Conservation (phyloP, 2,329 filamentous ascomycete genomes). For the Didymosphaeria variabile region DNA sequence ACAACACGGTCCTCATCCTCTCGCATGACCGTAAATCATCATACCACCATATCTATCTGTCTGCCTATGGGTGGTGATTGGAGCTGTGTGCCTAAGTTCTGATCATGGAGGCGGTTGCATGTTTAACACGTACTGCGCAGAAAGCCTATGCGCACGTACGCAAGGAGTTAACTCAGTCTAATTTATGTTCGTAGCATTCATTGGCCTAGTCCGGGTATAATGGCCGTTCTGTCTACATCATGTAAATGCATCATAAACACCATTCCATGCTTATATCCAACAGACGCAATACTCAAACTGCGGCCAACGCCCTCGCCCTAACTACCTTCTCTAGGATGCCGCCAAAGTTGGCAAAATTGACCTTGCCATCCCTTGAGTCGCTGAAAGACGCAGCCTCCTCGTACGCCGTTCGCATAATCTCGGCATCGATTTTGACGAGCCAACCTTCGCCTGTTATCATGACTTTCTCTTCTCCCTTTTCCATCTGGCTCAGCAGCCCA, state of each 20-base stretch:
- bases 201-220: constrained; percentile 9
- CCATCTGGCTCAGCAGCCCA: constrained; percentile 47
- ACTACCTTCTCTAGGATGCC: constrained; percentile 49
- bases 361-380: constrained; percentile 37
- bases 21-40: not conserved
- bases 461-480: constrained; percentile 33
- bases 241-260: constrained; percentile 14
- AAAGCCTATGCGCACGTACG: not conserved
- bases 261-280: constrained; percentile 8
- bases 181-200: not conserved
- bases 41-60: not conserved
- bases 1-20: constrained; percentile 22
- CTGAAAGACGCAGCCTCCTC: constrained; percentile 40
- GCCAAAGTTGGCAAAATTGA: constrained; percentile 51
- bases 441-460: constrained; percentile 56
- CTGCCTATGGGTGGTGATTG: not conserved
- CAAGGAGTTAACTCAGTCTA: not conserved
- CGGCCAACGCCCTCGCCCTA: constrained; percentile 29
- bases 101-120: not conserved
- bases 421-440: constrained; percentile 51
- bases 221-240: not conserved
- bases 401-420: constrained; percentile 54
- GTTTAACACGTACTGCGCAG: too few relatives aligned
- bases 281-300: constrained; percentile 8
- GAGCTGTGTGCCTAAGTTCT: not conserved